A percentile compares a stretch with the other conserved stretches of the same genome.
Evolutionary conservation across 2,329 filamentous ascomycete species (phyloP).

Genomic region (Alternaria panax): DNA sequence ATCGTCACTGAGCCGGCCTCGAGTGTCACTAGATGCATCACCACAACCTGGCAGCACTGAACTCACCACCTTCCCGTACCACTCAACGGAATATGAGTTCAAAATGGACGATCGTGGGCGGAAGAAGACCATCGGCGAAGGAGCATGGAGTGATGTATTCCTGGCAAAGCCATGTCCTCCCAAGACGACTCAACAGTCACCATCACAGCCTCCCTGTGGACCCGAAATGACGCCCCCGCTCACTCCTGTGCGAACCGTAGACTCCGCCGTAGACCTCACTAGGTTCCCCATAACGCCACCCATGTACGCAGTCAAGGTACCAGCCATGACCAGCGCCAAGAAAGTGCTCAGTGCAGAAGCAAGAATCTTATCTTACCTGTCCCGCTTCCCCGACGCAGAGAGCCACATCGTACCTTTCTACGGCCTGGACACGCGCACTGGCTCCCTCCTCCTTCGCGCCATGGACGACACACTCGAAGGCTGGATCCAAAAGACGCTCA

Average conservation of each 20-base stretch:
- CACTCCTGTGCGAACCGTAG: constrained; percentile 35
- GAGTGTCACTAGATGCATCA: constrained; percentile 25
- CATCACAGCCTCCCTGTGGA: background rate
- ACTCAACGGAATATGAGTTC: constrained; percentile 39
- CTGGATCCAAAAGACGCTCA: constrained; percentile 41
- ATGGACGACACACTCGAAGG: constrained; percentile 45
- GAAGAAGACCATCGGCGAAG: constrained; percentile 42
- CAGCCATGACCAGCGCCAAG: constrained; percentile 39
- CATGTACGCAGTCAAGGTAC: constrained; percentile 47
- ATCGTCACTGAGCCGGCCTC: constrained; percentile 18
- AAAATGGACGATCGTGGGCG: constrained; percentile 28
- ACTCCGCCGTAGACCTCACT: constrained; percentile 18
- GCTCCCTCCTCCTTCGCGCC: constrained; percentile 43
- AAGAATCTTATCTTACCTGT: constrained; percentile 43
- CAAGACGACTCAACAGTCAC: constrained; percentile 11
- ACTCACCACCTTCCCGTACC: constrained; percentile 32
- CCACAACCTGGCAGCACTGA: constrained; percentile 32
- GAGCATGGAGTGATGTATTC: constrained; percentile 50
- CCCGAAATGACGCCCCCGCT: constrained; percentile 35
- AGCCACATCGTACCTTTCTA: constrained; percentile 44
- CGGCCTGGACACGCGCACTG: constrained; percentile 41
- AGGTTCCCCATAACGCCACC: constrained; percentile 20
- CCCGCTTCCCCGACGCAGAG: constrained; percentile 30
- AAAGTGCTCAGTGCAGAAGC: constrained; percentile 44
- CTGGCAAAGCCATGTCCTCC: constrained; percentile 37